These are phyloP conservation scores for Aspergillus cristatus DNA, from an alignment of 495 filamentous ascomycete species.

Conservation along the genomic window DNA sequence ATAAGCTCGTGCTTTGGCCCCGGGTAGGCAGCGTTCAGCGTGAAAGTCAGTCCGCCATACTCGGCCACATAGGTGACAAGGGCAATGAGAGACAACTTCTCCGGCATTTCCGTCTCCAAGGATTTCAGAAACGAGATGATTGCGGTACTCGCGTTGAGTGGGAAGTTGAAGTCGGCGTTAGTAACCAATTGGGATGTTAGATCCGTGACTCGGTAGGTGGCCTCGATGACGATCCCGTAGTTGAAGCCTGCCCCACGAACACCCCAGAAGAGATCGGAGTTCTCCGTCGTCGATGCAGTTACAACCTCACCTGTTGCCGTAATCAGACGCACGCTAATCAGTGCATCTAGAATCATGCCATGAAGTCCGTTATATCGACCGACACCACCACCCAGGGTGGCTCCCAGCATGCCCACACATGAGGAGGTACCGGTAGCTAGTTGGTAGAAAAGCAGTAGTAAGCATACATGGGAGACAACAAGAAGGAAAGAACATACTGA, in stretches of 20 bases:
- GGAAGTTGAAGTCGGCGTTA: slow-evolving; percentile 19
- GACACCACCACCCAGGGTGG: slow-evolving; percentile 32
- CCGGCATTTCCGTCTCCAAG: slow-evolving; percentile 13
- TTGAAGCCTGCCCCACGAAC: slow-evolving; percentile 31
- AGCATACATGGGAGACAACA: too few species aligned
- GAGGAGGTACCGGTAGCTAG: slow-evolving; percentile 12
- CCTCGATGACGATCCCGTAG: slow-evolving; percentile 39
- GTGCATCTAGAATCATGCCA: slow-evolving; percentile 26
- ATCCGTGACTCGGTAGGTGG: slow-evolving; percentile 23
- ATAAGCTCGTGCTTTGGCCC: too few species aligned
- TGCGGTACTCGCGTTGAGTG: slow-evolving; percentile 7
- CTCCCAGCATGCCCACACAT: slow-evolving; percentile 24
- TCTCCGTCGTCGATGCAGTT: slow-evolving; percentile 17
- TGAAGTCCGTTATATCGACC: slow-evolving; percentile 23
- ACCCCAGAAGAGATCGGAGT: slow-evolving; percentile 33
- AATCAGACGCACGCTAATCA: slow-evolving; percentile 22
- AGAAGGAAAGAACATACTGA: slow-evolving; percentile 15
- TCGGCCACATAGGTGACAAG: neutral
- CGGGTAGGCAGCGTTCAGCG: too few species aligned
- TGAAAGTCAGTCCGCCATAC: too few species aligned
- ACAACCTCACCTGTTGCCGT: slow-evolving; percentile 23
- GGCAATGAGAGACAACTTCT: slow-evolving; percentile 10
- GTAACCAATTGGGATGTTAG: slow-evolving; percentile 17
- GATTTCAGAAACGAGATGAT: slow-evolving; percentile 17
- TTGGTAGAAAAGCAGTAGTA: neutral